Base-by-base conservation (phyloP, 768 basidiomycete genomes). In the Phylloporus sp. region DNA sequence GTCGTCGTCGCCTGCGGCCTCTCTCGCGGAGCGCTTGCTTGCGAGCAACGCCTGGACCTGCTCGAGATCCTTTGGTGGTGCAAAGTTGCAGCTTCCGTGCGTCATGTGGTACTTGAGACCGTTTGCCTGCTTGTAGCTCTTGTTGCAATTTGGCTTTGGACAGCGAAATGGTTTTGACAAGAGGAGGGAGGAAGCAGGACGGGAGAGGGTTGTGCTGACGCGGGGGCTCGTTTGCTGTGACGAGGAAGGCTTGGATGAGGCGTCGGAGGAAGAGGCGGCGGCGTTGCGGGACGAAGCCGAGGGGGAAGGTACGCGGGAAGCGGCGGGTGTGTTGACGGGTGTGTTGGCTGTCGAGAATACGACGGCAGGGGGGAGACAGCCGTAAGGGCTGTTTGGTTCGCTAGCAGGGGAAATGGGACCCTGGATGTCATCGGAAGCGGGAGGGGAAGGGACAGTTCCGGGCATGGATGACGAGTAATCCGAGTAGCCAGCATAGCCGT, bases 101-200 rank as follows among this genome's bases (percentile, higher is more conserved):
- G 86, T 88, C 75, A 91, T 84, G 67, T 94, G 90, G 69, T 94
- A 93, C 72, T 96, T 95, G 59, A 97, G 74, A 10, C 93, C 83
- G 56, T 96, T 96, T 34, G 90, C 90, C 68, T 95, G 92, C 73
- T 95, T 95, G 74, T 95, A 96, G 42, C 80, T 80, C 75, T 97
- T 97, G 72, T 89, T 91, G 74, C 93, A 97, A 54, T 92, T 91
- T 0, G 89, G 82, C 65, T 94, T 94, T 9, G 93, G 93, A 73
- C 93, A 97, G 38, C 81, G 77, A 79, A 92, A 94, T 4, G 91
- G 90, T 67, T 93, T 93, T 48, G 80, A 81, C 39, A 86, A 69
- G 31, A 88, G 67, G n/a, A 86, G 67, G 4, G 82, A 79, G 1
- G 82, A 71, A 13, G 78, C 70, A 52, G 74, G 72, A 9, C 67